Evolutionary conservation across 148 eudicot genomes (phyloP).

Genomic region (Cornus controversa): DNA sequence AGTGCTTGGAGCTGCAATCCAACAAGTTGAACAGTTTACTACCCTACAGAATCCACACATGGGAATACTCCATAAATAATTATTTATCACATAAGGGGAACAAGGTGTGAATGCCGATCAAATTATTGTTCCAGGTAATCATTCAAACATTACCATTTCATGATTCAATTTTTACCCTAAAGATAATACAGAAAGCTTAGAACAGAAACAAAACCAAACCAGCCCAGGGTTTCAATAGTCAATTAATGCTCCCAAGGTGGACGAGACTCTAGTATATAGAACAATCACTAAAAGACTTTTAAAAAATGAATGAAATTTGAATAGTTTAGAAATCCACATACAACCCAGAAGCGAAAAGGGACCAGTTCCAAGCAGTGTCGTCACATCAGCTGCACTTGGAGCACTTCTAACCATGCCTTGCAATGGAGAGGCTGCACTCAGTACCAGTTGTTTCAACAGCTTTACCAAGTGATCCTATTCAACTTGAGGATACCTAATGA

Average conservation of each 20-base stretch:
- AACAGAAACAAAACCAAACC: conserved; percentile 1
- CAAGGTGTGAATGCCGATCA: neutral
- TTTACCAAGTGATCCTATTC: conserved; percentile 85
- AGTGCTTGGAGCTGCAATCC: neutral
- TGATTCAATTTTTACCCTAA: neutral
- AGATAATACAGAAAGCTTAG: neutral
- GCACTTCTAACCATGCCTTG: conserved; percentile 30
- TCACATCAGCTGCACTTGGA: conserved; percentile 87
- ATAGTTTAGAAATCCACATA: conserved; percentile 33
- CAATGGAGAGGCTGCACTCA: conserved; percentile 45
- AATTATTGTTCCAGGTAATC: neutral
- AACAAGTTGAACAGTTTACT: neutral
- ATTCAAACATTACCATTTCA: neutral
- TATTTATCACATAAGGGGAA: neutral
- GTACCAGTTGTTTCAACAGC: conserved; percentile 82
- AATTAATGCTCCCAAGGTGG: neutral
- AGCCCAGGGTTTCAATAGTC: neutral
- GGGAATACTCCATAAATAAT: neutral
- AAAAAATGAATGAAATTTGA: neutral
- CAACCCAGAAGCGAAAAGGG: conserved; percentile 82
- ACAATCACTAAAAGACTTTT: too few species aligned
- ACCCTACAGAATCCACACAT: neutral
- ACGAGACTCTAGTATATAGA: neutral
- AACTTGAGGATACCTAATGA: conserved; percentile 81
- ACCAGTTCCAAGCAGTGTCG: conserved; percentile 88